phyloP scores from a whole-genome alignment of 2,329 filamentous ascomycete genomes.

The Akanthomyces dipterigenus region DNA sequence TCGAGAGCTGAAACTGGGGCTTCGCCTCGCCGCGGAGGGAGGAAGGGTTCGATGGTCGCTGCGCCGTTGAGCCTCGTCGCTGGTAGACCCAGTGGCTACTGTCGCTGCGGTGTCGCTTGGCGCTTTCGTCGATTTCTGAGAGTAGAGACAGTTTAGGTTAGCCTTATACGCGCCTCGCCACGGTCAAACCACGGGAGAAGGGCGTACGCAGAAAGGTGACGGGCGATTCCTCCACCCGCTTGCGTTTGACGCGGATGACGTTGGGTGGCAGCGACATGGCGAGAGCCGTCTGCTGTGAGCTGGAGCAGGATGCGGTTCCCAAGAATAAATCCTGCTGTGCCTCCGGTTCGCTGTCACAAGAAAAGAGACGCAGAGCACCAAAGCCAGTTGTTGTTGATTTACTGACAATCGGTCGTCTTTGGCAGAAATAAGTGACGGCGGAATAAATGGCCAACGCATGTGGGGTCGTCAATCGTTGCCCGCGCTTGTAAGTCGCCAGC shows the following conservation, averaged over 20 bases:
- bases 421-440: not conserved
- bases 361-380: not conserved
- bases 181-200: not conserved
- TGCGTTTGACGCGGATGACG: conserved; percentile 55
- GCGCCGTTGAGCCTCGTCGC: conserved; percentile 34
- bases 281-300: not conserved
- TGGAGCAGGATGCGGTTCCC: not conserved
- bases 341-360: not conserved
- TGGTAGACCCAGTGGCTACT: conserved; percentile 48
- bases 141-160: not conserved
- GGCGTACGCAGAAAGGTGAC: conserved; percentile 49
- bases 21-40: conserved; percentile 17
- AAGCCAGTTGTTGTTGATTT: not conserved
- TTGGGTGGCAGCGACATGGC: conserved; percentile 52
- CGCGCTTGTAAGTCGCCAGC: not conserved
- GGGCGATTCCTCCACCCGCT: conserved; percentile 46
- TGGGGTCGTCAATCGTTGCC: not conserved
- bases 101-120: conserved; percentile 46
- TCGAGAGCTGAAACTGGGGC: conserved; percentile 45
- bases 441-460: not conserved
- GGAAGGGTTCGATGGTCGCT: conserved; percentile 20
- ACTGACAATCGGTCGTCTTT: not conserved
- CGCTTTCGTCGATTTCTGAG: conserved; percentile 44
- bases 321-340: not conserved
- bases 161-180: not conserved